Evolutionary conservation across 805 yeast genomes (phyloP).

Genomic region (Starmera pachycereana): DNA sequence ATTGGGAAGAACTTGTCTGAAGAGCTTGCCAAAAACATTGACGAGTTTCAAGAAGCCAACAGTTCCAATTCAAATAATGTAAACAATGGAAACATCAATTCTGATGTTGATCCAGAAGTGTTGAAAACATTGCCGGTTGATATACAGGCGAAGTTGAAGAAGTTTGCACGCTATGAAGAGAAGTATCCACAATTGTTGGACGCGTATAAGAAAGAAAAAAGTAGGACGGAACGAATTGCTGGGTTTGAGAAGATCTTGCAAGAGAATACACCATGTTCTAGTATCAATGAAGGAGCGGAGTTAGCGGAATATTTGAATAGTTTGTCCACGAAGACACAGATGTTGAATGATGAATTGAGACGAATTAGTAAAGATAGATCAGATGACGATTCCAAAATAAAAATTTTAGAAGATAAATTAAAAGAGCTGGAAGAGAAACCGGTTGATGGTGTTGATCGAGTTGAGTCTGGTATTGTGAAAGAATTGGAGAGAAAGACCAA

Average conservation of each 20-base stretch:
- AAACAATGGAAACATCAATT: slow-evolving; percentile 1
- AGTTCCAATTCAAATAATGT: slow-evolving; percentile 1
- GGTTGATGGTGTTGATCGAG: no score
- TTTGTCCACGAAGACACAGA: slow-evolving; percentile 43
- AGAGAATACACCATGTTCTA: slow-evolving; percentile 74
- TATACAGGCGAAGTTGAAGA: slow-evolving; percentile 52
- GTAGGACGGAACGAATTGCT: slow-evolving; percentile 46
- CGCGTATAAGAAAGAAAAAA: slow-evolving; percentile 78
- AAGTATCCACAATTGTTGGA: slow-evolving; percentile 79
- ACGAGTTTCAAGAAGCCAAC: slow-evolving; percentile 8
- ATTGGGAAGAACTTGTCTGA: slow-evolving; percentile 53
- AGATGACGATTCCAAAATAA: slow-evolving; percentile 1
- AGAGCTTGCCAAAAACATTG: slow-evolving; percentile 39
- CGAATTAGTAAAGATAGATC: slow-evolving; percentile 13
- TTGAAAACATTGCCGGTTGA: slow-evolving; percentile 35
- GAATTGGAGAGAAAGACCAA: no score
- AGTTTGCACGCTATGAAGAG: slow-evolving; percentile 79
- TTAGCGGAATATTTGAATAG: slow-evolving; percentile 63
- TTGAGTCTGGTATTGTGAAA: no score
- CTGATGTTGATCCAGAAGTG: slow-evolving; percentile 6
- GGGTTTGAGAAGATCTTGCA: slow-evolving; percentile 59
- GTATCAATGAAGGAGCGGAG: slow-evolving; percentile 61
- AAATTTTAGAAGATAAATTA: slow-evolving; percentile 5
- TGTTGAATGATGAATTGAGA: slow-evolving; percentile 59
- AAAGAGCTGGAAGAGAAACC: background rate